Percentiles rank a stretch among this genome's conserved stretches.
phyloP scores from a whole-genome alignment of 257 asterid species.

The Plantago elongata region DNA sequence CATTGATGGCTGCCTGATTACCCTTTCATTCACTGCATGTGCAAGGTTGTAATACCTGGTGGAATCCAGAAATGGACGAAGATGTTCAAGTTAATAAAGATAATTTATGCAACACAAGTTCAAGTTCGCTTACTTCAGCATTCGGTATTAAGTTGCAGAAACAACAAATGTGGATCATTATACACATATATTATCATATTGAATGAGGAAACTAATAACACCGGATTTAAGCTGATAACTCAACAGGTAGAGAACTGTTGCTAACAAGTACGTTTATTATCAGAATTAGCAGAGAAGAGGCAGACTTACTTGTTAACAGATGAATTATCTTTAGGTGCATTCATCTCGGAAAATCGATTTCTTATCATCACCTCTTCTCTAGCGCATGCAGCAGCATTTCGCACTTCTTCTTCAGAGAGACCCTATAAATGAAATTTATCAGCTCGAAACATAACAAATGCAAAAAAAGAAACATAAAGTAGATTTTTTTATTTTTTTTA shows the following conservation, averaged over 20 bases:
- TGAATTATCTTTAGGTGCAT: slow-evolving; percentile 85
- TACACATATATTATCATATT: slow-evolving; percentile 7
- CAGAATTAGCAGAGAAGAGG: slow-evolving; percentile 16
- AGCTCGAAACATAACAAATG: slow-evolving; percentile 19
- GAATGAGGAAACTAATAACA: slow-evolving; percentile 12
- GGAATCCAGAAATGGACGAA: slow-evolving; percentile 11
- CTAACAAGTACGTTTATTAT: slow-evolving; percentile 2
- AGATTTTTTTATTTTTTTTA: too few species aligned
- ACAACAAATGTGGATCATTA: slow-evolving; percentile 13
- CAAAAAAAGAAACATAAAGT: not conserved
- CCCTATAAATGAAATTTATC: slow-evolving; percentile 47
- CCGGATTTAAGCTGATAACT: not conserved
- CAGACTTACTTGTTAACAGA: slow-evolving; percentile 79
- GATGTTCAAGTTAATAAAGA: slow-evolving; percentile 11
- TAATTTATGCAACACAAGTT: slow-evolving; percentile 7
- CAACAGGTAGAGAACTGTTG: not conserved
- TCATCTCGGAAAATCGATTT: slow-evolving; percentile 97
- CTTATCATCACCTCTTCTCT: slow-evolving; percentile 98
- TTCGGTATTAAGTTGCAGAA: slow-evolving; percentile 11
- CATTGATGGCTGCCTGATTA: slow-evolving; percentile 93
- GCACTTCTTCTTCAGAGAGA: slow-evolving; percentile 97
- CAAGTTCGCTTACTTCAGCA: slow-evolving; percentile 12
- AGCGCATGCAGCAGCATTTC: slow-evolving; percentile 97
- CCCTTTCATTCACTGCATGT: slow-evolving; percentile 97
- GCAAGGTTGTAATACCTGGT: slow-evolving; percentile 94